Evolutionary conservation across 805 yeast genomes (phyloP), one percentile per base, ranked within the genome.

Genomic region (Kuraishia cidri): DNA sequence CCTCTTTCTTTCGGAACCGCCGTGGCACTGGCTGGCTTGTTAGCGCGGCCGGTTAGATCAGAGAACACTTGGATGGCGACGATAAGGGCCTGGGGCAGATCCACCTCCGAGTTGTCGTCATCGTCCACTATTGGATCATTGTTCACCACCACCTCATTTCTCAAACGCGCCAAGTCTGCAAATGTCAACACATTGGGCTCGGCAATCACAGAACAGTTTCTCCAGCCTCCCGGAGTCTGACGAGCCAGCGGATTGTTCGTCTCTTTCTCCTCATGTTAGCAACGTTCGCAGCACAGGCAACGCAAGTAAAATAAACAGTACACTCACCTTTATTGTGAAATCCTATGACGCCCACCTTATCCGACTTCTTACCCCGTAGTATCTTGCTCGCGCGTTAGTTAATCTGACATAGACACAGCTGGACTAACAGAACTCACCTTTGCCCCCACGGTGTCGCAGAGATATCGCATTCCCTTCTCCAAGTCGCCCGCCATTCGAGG

Each of bases 401-500:
- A n/a, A n/a, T n/a, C n/a, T n/a, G n/a, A n/a, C n/a, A n/a, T n/a
- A n/a, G n/a, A n/a, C n/a, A n/a, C n/a, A n/a, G n/a, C n/a, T n/a
- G n/a, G n/a, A n/a, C n/a, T n/a, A n/a, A n/a, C n/a, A 5, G 64
- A 44, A 12, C 32, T 22, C 22, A 30, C 32, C 26, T 30, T 30
- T n/a, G 14, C n/a, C 12, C 11, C n/a, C 11, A 31, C 11, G 7
- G 13, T 4, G 16, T 15, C 18, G 32, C 56, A 53, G 17, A 69
- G 54, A 37, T 65, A 71, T 21, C 47, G 44, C 37, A 64, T 40
- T 6, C 62, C 63, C 15, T 45, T 37, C 7, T 53, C 57, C 8
- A 60, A 43, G 52, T 62, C 48, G 13, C 24, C 24, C n/a, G 26
- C 44, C 71, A 61, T 40, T 44, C 63, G 38, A 51, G 51, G 48